A percentile compares a stretch with the other conserved stretches of the same genome.
These are phyloP conservation scores for Pyrenula massariospora DNA, from an alignment of 495 filamentous ascomycete genomes.

Conservation along the genomic window DNA sequence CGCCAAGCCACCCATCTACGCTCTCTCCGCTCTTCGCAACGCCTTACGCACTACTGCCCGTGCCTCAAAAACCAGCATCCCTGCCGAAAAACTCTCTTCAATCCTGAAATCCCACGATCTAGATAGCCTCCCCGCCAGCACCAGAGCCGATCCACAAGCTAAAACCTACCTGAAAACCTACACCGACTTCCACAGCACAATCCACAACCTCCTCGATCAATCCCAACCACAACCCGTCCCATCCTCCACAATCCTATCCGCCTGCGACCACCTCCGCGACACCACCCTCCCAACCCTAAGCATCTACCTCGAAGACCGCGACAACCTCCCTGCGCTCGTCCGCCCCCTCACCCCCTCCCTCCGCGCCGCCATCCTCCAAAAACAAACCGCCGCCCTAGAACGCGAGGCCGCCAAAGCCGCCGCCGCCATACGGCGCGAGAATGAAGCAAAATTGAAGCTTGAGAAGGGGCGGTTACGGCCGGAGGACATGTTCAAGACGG, in stretches of 20 bases:
- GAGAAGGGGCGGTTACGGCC: slow-evolving; percentile 64
- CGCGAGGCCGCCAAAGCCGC: slow-evolving; percentile 45
- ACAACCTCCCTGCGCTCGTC: slow-evolving; percentile 61
- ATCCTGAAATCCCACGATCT: slow-evolving; percentile 8
- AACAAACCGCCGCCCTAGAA: slow-evolving; percentile 42
- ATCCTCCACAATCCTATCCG: slow-evolving; percentile 38
- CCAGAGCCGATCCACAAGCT: neutral
- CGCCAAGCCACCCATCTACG: slow-evolving; percentile 53
- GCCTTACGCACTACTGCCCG: slow-evolving; percentile 46
- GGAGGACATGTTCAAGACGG: slow-evolving; percentile 58
- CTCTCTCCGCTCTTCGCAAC: slow-evolving; percentile 56
- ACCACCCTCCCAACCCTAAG: slow-evolving; percentile 64
- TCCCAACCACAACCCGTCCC: neutral
- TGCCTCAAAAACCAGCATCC: slow-evolving; percentile 22
- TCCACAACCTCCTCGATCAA: slow-evolving; percentile 8
- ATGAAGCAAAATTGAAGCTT: slow-evolving; percentile 43
- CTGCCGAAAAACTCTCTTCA: slow-evolving; percentile 15
- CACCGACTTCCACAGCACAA: slow-evolving; percentile 23
- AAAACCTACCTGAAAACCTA: slow-evolving; percentile 26
- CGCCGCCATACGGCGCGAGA: slow-evolving; percentile 41
- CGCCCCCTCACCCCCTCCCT: slow-evolving; percentile 69
- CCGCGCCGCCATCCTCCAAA: slow-evolving; percentile 59
- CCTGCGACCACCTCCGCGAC: slow-evolving; percentile 75
- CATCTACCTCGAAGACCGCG: slow-evolving; percentile 81
- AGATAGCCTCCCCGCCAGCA: slow-evolving; percentile 5